phyloP scores from a whole-genome alignment of 208 protist genomes.

The Leishmania gerbilli region DNA sequence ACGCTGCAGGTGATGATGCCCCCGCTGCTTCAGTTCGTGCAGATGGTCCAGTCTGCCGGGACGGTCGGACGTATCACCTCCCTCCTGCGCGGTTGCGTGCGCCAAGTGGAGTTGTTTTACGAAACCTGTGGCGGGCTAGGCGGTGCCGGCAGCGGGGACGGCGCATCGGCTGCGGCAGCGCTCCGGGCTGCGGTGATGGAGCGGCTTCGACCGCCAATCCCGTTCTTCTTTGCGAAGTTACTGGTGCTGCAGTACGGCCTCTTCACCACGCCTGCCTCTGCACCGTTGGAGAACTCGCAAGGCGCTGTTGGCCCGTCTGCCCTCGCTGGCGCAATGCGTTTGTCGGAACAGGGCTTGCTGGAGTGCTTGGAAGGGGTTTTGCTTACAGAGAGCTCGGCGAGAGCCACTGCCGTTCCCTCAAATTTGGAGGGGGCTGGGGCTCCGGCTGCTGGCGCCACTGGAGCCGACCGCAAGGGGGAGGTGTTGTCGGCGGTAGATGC shows the following conservation, averaged over 20 bases:
- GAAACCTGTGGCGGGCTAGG: slow-evolving; percentile 15
- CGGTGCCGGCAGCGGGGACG: background rate
- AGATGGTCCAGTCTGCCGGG: slow-evolving; percentile 24
- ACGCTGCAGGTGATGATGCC: slow-evolving; percentile 31
- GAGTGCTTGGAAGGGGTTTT: slow-evolving; percentile 24
- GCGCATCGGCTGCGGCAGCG: background rate
- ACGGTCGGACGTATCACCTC: slow-evolving; percentile 24
- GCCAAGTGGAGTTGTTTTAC: slow-evolving; percentile 35
- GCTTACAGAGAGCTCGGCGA: slow-evolving; percentile 8
- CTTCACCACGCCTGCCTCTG: background rate
- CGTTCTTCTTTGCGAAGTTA: slow-evolving; percentile 21
- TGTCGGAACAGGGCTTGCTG: slow-evolving; percentile 17
- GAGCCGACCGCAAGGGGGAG: background rate
- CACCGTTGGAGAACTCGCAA: background rate
- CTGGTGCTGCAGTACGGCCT: slow-evolving; percentile 29
- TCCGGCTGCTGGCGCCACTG: background rate
- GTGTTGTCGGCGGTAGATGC: slow-evolving; percentile 2
- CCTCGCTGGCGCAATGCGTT: slow-evolving; percentile 7
- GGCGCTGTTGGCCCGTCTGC: background rate
- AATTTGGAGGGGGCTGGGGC: background rate
- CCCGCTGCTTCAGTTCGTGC: slow-evolving; percentile 32
- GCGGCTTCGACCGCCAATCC: slow-evolving; percentile 24
- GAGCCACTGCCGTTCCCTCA: background rate
- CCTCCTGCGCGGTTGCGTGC: slow-evolving; percentile 31
- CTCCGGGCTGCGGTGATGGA: slow-evolving; percentile 3